Base-by-base conservation (phyloP, 2,329 filamentous ascomycete species). In the Fusarium sp. region DNA sequence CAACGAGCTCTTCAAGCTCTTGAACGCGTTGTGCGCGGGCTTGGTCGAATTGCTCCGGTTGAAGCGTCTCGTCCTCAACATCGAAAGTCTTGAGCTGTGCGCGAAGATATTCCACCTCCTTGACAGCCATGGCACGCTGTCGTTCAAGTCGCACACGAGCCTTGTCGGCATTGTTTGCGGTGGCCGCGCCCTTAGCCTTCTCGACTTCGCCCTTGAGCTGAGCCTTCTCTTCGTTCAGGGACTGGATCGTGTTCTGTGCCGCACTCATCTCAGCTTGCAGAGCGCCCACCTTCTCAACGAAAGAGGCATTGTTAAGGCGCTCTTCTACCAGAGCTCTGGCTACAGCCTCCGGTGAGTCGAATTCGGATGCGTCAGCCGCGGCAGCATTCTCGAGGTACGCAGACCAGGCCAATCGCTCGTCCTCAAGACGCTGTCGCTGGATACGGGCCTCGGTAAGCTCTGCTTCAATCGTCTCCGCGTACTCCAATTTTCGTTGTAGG, bases 81-180 rank as follows among this genome's bases (percentile, higher is more conserved):
- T 98, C 93, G 64, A 97, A 91, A 0, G 92, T 91, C 80, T 94
- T 94, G 57, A 98, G 86, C 79, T 99, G 96, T 1, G 93, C 95
- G 23, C 96, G 92, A 9, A 99, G 86, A 77, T 97, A 97, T 72
- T 98, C 94, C 1, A 96, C 93, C 78, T 99, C 97, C 77, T 98
- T 98, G 25, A 93, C 86, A 0, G 94, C 93, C 10, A 99, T 86
- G 1, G 87, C 88, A 61, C 93, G 92, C 77, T 98, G 95, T 62
- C 96, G 87, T 74, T 99, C 95, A 0, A 98, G 82, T 31, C 96
- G 88, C 55, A 91, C 83, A 44, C 89, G 90, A 2, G 88, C 86
- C 80, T 94, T 91, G 74, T 93, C 91, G 18, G 84, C 83, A 21
- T 82, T 85, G 2, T 81, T 76, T 7, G 83, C 81, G 6, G 78